Percentiles rank a stretch among this genome's conserved stretches.
Evolutionary conservation across 2,329 filamentous ascomycete species (phyloP).

Genomic region (Talaromyces sp.): DNA sequence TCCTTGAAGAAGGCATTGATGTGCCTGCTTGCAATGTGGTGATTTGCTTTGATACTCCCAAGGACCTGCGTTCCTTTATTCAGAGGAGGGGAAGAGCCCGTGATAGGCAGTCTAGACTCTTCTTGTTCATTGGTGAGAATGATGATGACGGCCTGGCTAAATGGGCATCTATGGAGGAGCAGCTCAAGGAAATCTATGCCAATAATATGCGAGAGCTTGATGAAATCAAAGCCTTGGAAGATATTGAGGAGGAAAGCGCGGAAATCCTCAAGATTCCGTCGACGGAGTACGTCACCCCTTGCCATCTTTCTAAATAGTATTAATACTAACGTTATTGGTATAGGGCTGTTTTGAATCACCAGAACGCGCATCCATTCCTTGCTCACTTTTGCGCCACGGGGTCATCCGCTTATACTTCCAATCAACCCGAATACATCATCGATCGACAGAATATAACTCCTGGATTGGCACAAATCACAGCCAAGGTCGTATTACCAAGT

Average conservation of each 20-base stretch:
- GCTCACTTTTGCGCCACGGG: conserved; percentile 75
- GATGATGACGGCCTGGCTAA: conserved; percentile 40
- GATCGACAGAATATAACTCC: conserved; percentile 35
- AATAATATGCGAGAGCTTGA: conserved; percentile 58
- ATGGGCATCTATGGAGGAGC: conserved; percentile 67
- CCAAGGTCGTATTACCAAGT: conserved; percentile 68
- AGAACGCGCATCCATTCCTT: conserved; percentile 73
- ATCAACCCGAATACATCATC: conserved; percentile 66
- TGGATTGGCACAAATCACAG: conserved; percentile 34
- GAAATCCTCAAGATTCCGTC: conserved; percentile 42
- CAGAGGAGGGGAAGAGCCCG: conserved; percentile 65
- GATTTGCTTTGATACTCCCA: conserved; percentile 62
- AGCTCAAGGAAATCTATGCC: conserved; percentile 71
- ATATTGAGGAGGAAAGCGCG: conserved; percentile 41
- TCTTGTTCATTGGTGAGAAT: conserved; percentile 48
- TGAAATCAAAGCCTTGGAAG: conserved; percentile 51
- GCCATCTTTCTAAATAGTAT: neutral
- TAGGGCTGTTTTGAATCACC: conserved; percentile 67
- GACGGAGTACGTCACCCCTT: conserved; percentile 1
- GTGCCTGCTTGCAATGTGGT: conserved; percentile 64
- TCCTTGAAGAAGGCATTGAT: conserved; percentile 63
- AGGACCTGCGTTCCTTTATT: conserved; percentile 63
- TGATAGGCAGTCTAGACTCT: conserved; percentile 54
- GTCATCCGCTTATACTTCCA: conserved; percentile 61
- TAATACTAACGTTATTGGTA: neutral